phyloP scores from a whole-genome alignment of 2,329 filamentous ascomycete species.

The Alternaria postmessia region DNA sequence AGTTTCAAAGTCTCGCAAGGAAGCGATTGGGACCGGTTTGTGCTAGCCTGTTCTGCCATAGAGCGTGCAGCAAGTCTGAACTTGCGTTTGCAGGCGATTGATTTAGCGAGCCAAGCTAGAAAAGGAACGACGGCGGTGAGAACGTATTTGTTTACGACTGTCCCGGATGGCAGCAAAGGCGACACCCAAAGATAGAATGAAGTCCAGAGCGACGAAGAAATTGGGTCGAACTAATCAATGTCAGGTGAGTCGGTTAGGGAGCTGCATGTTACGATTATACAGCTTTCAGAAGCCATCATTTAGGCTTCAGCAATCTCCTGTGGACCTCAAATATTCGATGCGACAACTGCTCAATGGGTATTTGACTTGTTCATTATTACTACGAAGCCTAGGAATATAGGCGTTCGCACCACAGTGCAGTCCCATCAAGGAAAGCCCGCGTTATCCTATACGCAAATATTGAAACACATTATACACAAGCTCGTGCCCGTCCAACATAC shows the following conservation, averaged over 20 bases:
- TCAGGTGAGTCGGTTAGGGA: neutral
- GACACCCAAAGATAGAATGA: neutral
- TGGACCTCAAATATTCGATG: neutral
- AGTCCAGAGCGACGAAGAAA: neutral
- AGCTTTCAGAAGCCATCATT: neutral
- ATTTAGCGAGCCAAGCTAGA: neutral
- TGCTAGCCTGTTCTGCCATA: neutral
- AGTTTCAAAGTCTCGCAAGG: neutral
- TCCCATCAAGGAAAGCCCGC: constrained; percentile 27
- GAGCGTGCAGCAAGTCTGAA: constrained; percentile 1
- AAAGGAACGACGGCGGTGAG: neutral
- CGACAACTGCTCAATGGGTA: neutral
- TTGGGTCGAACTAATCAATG: neutral
- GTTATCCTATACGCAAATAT: constrained; percentile 24
- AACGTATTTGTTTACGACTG: neutral
- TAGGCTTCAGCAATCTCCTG: neutral
- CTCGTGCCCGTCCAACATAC: constrained; percentile 10
- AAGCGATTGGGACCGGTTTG: neutral
- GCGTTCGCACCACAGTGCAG: constrained; percentile 36
- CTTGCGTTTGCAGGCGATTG: constrained; percentile 1
- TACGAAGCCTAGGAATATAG: constrained; percentile 37
- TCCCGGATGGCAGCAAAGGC: neutral
- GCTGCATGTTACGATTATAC: rapidly evolving
- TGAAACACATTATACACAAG: constrained; percentile 43
- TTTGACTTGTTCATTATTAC: constrained; percentile 44